A percentile compares a stretch with the other conserved stretches of the same genome.
phyloP scores from a whole-genome alignment of 1,139 yeast genomes.

The Petasospora fabianii region DNA sequence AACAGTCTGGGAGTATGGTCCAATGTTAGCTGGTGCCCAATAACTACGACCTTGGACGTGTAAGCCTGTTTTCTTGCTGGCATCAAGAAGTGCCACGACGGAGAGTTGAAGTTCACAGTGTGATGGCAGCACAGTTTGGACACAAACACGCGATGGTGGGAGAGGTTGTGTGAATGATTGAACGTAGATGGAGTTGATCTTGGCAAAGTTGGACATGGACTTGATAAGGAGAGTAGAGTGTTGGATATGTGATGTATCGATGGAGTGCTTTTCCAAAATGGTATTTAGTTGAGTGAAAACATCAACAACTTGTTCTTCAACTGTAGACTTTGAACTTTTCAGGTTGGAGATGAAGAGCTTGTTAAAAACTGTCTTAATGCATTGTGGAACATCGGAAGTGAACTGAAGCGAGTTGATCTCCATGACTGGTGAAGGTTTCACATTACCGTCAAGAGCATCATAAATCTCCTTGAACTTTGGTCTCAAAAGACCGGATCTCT shows the following conservation, averaged over 20 bases:
- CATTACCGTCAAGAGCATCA: conserved; percentile 10
- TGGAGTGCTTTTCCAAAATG: conserved; percentile 30
- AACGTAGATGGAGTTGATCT: conserved; percentile 58
- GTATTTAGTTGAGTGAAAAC: conserved; percentile 43
- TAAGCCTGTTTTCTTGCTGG: conserved; percentile 52
- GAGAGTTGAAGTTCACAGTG: conserved; percentile 51
- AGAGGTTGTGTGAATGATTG: conserved; percentile 50
- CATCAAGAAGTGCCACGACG: conserved; percentile 41
- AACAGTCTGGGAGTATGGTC: conserved; percentile 91
- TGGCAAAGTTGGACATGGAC: conserved; percentile 61
- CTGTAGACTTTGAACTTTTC: conserved; percentile 29
- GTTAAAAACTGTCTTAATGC: conserved; percentile 27
- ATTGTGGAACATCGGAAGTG: too few species aligned
- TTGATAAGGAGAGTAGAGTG: conserved; percentile 57
- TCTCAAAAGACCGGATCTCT: conserved; percentile 34
- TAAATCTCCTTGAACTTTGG: conserved; percentile 44
- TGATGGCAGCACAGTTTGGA: conserved; percentile 52
- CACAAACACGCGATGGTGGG: conserved; percentile 89
- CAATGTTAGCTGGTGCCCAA: conserved; percentile 98
- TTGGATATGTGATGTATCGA: conserved; percentile 42
- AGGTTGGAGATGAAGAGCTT: conserved; percentile 52
- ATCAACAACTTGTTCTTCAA: conserved; percentile 44
- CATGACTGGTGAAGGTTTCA: not conserved
- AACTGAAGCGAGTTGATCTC: too few species aligned
- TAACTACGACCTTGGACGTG: conserved; percentile 90